phyloP scores from a whole-genome alignment of 2,329 filamentous ascomycete genomes.

The Canariomyces notabilis region DNA sequence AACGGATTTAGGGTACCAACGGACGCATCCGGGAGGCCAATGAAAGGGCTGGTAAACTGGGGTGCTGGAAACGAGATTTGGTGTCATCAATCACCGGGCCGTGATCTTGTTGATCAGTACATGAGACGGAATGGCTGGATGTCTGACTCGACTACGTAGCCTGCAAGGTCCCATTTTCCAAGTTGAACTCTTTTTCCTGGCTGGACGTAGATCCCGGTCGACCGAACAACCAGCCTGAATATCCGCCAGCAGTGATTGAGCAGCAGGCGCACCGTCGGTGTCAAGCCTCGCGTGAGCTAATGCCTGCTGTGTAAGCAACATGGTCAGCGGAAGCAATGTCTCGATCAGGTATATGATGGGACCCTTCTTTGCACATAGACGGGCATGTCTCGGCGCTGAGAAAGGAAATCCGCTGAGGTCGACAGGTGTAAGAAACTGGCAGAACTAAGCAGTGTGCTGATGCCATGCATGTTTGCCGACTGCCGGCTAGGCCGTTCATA shows the following conservation, averaged over 20 bases:
- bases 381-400: neutral
- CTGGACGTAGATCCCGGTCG: constrained; percentile 16
- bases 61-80: constrained; percentile 29
- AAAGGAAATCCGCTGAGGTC: too few species aligned
- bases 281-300: neutral
- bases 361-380: neutral
- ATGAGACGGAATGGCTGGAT: constrained; percentile 8
- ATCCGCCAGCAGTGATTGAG: neutral
- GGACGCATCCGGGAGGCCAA: constrained; percentile 35
- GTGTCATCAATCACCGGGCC: constrained; percentile 30
- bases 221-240: constrained; percentile 8
- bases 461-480: constrained; percentile 17
- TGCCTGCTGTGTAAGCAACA: constrained; percentile 5
- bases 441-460: constrained; percentile 9
- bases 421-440: constrained; percentile 18
- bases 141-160: neutral
- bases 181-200: constrained; percentile 5
- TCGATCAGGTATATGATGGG: neutral
- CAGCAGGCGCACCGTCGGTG: constrained; percentile 7
- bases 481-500: constrained; percentile 23
- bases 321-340: neutral
- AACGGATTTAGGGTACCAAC: constrained; percentile 37
- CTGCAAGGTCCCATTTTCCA: constrained; percentile 8
- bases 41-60: constrained; percentile 31
- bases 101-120: constrained; percentile 23